phyloP scores from a whole-genome alignment of 2,329 filamentous ascomycete genomes.

The Coniochaeta sp. region DNA sequence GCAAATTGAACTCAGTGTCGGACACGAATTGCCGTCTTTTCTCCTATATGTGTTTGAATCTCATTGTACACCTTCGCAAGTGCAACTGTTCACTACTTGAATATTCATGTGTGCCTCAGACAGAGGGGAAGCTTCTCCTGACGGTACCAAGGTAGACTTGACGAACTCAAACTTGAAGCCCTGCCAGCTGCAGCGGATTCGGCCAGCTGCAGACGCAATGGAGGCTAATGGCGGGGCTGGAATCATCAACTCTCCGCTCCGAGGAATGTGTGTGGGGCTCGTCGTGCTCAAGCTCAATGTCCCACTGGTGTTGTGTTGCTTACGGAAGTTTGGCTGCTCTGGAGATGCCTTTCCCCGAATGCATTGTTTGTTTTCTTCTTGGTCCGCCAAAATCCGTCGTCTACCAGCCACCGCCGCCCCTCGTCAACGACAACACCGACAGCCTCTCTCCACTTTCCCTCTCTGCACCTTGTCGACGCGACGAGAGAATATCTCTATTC shows the following conservation, averaged over 20 bases:
- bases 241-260: not conserved
- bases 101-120: too few relatives aligned
- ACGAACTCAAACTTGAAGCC: too few relatives aligned
- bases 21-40: too few relatives aligned
- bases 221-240: not conserved
- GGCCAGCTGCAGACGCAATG: not conserved
- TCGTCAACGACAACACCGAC: not conserved
- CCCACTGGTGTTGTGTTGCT: not conserved
- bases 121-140: too few relatives aligned
- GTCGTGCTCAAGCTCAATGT: not conserved
- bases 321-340: not conserved
- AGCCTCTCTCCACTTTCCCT: not conserved
- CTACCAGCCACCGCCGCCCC: not conserved
- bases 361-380: slow-evolving; percentile 1
- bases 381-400: not conserved
- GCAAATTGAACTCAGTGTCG: too few relatives aligned
- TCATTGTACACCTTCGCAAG: too few relatives aligned
- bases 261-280: not conserved
- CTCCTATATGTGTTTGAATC: too few relatives aligned
- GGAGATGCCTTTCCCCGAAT: not conserved
- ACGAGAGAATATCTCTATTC: not conserved
- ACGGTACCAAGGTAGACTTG: too few relatives aligned
- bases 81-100: too few relatives aligned
- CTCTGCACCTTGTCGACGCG: not conserved
- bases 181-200: too few relatives aligned